These are phyloP conservation scores for Galerina marginata DNA, from an alignment of 768 basidiomycete species.

Conservation along the genomic window DNA sequence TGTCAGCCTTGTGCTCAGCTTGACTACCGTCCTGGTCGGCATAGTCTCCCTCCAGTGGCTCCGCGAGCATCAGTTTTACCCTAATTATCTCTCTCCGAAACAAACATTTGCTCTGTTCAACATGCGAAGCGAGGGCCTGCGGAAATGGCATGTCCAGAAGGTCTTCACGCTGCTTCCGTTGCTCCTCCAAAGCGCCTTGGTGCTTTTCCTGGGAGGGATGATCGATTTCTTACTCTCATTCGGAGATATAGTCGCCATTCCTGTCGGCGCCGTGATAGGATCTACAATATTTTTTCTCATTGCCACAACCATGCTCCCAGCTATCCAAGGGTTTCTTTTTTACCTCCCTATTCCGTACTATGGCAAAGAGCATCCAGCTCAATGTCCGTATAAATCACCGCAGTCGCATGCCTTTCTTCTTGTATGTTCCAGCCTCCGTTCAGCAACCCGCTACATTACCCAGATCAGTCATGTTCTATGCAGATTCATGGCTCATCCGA, in stretches of 20 bases:
- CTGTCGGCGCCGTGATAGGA: constrained; percentile 24
- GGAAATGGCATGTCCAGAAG: constrained; percentile 30
- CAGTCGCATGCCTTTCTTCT: constrained; percentile 19
- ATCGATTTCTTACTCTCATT: constrained; percentile 28
- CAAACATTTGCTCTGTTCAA: constrained; percentile 21
- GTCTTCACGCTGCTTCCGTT: constrained; percentile 30
- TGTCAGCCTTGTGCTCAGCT: constrained; percentile 17
- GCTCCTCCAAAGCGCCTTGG: constrained; percentile 30
- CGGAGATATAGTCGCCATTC: constrained; percentile 18
- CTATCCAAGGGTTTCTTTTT: constrained; percentile 19
- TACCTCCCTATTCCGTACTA: constrained; percentile 3
- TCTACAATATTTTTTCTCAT: constrained; percentile 21
- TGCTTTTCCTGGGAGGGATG: constrained; percentile 33
- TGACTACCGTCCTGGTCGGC: constrained; percentile 17
- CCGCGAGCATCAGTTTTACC: constrained; percentile 16
- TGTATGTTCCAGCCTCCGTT: constrained; percentile 12
- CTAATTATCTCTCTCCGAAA: constrained; percentile 2
- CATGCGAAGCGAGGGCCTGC: constrained; percentile 31
- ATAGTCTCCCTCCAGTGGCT: constrained; percentile 22
- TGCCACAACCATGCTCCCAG: constrained; percentile 29
- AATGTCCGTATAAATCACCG: constrained; percentile 17
- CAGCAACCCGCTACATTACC: background rate
- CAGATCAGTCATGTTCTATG: background rate
- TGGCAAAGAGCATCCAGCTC: constrained; percentile 11
- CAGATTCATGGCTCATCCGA: no score